phyloP scores from a whole-genome alignment of 345 rosid species.

The Kandelia obovata region DNA sequence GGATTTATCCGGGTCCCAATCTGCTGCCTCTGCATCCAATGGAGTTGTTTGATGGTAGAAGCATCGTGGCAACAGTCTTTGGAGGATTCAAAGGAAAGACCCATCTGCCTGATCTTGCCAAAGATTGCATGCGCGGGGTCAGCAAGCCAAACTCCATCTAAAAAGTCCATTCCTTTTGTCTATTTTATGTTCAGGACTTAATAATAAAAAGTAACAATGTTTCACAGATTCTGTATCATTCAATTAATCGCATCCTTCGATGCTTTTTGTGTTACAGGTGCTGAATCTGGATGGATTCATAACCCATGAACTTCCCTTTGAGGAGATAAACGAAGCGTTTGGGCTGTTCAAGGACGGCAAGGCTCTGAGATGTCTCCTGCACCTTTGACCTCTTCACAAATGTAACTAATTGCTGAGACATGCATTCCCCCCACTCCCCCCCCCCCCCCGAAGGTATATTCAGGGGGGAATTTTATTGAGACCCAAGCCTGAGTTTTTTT shows the following conservation, averaged over 20 bases:
- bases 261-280: conserved; percentile 17
- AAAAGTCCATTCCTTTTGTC: not conserved
- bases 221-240: too few species aligned
- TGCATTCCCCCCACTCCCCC: too few species aligned
- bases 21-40: conserved; percentile 35
- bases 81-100: conserved; percentile 34
- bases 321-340: conserved; percentile 36
- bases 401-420: too few species aligned
- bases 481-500: too few species aligned
- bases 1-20: conserved; percentile 18
- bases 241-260: too few species aligned
- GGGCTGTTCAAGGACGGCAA: conserved; percentile 33
- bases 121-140: conserved; percentile 28
- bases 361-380: conserved; percentile 37
- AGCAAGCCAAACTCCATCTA: not conserved
- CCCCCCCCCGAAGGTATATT: too few species aligned
- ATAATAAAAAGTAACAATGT: too few species aligned
- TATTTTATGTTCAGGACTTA: not conserved
- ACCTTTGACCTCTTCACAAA: not conserved
- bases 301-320: conserved; percentile 37
- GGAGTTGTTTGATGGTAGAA: conserved; percentile 41
- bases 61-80: conserved; percentile 26
- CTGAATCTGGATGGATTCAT: conserved; percentile 30
- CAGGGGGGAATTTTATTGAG: too few species aligned
- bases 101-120: conserved; percentile 30